A percentile compares a stretch with the other conserved stretches of the same genome.
Evolutionary conservation across 2,329 filamentous ascomycete genomes (phyloP).

Genomic region (Cercospora sp.): DNA sequence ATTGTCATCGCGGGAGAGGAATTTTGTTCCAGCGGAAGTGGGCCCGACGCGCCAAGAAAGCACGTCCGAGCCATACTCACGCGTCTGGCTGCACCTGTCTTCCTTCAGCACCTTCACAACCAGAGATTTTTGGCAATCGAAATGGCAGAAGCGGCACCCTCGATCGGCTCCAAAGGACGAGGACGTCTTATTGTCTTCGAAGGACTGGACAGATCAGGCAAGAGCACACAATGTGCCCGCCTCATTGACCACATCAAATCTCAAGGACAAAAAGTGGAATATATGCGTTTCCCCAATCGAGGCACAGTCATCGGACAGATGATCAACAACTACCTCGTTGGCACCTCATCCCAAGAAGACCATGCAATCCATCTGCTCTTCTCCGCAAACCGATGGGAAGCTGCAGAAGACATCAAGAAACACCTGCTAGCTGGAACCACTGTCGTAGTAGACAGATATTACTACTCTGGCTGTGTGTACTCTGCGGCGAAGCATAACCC

Average conservation of each 20-base stretch:
- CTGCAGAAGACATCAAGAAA: conserved; percentile 45
- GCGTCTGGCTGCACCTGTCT: not conserved
- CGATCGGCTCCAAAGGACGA: conserved; percentile 14
- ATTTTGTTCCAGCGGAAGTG: not conserved
- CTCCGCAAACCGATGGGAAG: conserved; percentile 87
- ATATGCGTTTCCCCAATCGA: conserved; percentile 72
- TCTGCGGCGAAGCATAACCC: conserved; percentile 81
- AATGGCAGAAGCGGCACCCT: not conserved
- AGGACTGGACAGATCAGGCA: conserved; percentile 85
- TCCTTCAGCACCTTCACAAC: not conserved
- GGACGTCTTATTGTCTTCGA: conserved; percentile 83
- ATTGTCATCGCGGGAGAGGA: not conserved
- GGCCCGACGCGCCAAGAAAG: conserved; percentile 14
- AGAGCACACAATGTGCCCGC: conserved; percentile 82
- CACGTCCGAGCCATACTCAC: not conserved
- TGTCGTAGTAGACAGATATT: conserved; percentile 88
- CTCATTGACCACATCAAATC: conserved; percentile 58
- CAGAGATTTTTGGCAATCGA: not conserved
- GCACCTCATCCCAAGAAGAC: conserved; percentile 72
- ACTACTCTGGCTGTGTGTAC: conserved; percentile 92
- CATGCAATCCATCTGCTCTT: conserved; percentile 89
- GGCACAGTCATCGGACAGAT: conserved; percentile 81
- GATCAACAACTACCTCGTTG: conserved; percentile 80
- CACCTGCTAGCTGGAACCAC: conserved; percentile 66
- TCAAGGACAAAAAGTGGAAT: conserved; percentile 55